Evolutionary conservation across 2,329 filamentous ascomycete genomes (phyloP), one percentile per base, ranked within the genome.

Genomic region (Biscogniauxia mediterranea): DNA sequence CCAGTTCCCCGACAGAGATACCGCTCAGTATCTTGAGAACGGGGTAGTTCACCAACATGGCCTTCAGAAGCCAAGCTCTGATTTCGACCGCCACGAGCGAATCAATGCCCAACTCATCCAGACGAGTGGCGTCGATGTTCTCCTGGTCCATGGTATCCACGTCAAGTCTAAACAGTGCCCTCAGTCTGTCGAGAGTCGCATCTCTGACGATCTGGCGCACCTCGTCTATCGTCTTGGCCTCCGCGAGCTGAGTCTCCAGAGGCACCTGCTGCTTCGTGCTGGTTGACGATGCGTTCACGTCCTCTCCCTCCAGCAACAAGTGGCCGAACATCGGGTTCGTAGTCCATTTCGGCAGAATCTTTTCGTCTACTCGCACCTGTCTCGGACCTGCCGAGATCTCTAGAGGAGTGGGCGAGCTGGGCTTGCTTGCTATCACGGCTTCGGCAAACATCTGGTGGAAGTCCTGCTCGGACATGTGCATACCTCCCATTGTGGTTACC

Each of bases 391-490:
- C 38, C 15, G 38, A 17, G 38, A 46, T 46, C 15, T 46, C 38
- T 17, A 46, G 13, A 6, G 38, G 11, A n/a, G 38, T 46, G 13
- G 38, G 38, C 20, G 55, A 46, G 17, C 15, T 13, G 17, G 55
- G 55, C 13, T 20, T 21, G 21, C 59, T 51, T 11, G 59, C 55
- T 17, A 58, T 19, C 2, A 61, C 25, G 7, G 52, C 59, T 55
- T 61, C 59, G 26, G 59, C 59, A 54, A 61, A 61, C 1, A 46
- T 42, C 15, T 56, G 53, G 49, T 20, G 26, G 5, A 61, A 59
- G n/a, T 59, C 59, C 3, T 32, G 17, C 19, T 61, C 59, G 11
- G 59, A 57, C 50, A 59, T 54, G 2, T 28, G 46, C 8, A 60
- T 46, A 50, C 25, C 49, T 20, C 17, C 46, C 32, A 57, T 19